These are phyloP conservation scores for Aristolochia contorta DNA, from an alignment of 164 flowering plant genomes.

Conservation along the genomic window DNA sequence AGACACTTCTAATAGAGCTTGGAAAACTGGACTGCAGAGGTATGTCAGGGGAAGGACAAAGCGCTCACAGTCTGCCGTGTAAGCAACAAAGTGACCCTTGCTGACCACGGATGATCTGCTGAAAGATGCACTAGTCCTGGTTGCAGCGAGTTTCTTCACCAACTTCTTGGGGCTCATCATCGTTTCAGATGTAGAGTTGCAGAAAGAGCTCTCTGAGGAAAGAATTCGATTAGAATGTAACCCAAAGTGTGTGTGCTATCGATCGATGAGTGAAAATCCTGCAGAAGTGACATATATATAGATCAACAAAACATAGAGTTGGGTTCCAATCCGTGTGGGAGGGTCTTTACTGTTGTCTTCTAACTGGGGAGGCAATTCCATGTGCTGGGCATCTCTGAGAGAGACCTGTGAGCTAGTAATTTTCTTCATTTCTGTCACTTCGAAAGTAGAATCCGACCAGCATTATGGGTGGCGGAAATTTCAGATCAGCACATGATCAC, in stretches of 20 bases:
- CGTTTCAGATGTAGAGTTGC: not conserved
- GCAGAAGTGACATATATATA: no score
- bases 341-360: no score
- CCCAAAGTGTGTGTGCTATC: not conserved
- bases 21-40: slow-evolving; percentile 10
- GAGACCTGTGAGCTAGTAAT: no score
- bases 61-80: slow-evolving; percentile 16
- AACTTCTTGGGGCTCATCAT: slow-evolving; percentile 10
- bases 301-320: no score
- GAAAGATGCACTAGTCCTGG: slow-evolving; percentile 1
- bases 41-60: slow-evolving; percentile 18
- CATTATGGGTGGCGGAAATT: no score
- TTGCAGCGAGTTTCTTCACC: slow-evolving; percentile 7
- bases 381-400: no score
- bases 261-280: no score
- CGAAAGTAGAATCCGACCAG: no score
- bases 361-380: no score
- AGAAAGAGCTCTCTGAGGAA: not conserved
- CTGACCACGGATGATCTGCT: not conserved
- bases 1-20: slow-evolving; percentile 13
- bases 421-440: no score
- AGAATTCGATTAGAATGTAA: not conserved
- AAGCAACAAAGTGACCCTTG: slow-evolving; percentile 20
- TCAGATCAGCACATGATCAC: no score
- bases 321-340: no score